Percentiles rank a stretch among this genome's conserved stretches.
Conservation (phyloP, 2,329 filamentous ascomycete genomes). For the Cladophialophora immunda region DNA sequence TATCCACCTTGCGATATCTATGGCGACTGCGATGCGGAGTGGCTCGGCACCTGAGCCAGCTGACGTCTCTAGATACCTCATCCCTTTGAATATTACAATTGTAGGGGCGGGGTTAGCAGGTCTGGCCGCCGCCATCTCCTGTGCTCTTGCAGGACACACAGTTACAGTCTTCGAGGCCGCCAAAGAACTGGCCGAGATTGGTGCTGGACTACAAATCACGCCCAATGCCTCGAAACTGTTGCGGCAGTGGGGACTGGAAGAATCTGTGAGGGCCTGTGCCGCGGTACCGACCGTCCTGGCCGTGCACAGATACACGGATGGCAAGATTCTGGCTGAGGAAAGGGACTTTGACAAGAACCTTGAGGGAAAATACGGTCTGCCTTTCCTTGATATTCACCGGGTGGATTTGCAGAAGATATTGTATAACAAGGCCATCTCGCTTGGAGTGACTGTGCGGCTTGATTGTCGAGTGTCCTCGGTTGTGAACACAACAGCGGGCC, state of each 20-base stretch:
- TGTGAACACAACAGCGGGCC: slow-evolving; percentile 33
- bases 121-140: slow-evolving; percentile 44
- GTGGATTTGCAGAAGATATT: slow-evolving; percentile 58
- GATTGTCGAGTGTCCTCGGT: slow-evolving; percentile 42
- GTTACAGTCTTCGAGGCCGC: slow-evolving; percentile 44
- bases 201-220: slow-evolving; percentile 42
- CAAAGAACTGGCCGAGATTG: slow-evolving; percentile 39
- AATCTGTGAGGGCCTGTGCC: slow-evolving; percentile 29
- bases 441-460: slow-evolving; percentile 50
- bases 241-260: slow-evolving; percentile 29
- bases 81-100: slow-evolving; percentile 36
- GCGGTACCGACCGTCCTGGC: slow-evolving; percentile 47
- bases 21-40: background rate
- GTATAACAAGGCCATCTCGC: slow-evolving; percentile 49
- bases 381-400: slow-evolving; percentile 60
- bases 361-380: slow-evolving; percentile 51
- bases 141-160: slow-evolving; percentile 39
- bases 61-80: background rate
- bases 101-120: slow-evolving; percentile 46
- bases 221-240: slow-evolving; percentile 41
- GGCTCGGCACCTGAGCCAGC: background rate
- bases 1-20: background rate
- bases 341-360: slow-evolving; percentile 63
- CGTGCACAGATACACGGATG: slow-evolving; percentile 47
- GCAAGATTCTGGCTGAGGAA: slow-evolving; percentile 54